Evolutionary conservation across 495 filamentous ascomycete genomes (phyloP), one percentile per base, ranked within the genome.

Genomic region (Aeminium ludgeri): DNA sequence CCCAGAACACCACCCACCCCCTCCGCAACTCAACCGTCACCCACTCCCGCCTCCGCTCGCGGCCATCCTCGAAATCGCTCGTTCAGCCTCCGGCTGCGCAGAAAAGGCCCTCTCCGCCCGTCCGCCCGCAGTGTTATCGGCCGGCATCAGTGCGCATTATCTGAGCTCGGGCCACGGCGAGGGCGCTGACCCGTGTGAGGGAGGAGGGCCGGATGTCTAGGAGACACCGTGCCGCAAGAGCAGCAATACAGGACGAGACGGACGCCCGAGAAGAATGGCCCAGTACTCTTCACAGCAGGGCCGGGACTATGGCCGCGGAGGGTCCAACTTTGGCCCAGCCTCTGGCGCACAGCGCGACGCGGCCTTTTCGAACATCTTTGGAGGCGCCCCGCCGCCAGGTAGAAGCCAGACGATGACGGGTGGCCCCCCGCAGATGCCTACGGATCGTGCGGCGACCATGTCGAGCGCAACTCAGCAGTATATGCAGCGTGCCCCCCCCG

Each of bases 331-430:
- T 59, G 78, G 74, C 46, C 70, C 76, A 2, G 61, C 80, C 27
- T 73, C 78, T 36, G 71, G 73, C 55, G 68, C 71, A 52, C 82
- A 91, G 61, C 76, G 89, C 62, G 87, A 97, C 70, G 85, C 82
- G 53, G 89, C 86, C 27, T 97, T 91, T 61, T 82, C 81, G 41
- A 83, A 86, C 62, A 99, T 99, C 51, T 99, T 99, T 54, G 89
- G 89, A 47, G 74, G 76, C 54, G 73, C 81, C 36, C 83, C 82
- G 36, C 83, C 82, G 34, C 73, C 81, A 34, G 80, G 77, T 37
- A 73, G 86, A 52, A 79, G 85, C 25, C 79, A 91, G 43, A 93
- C 85, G 17, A 92, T 93, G 82, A 76, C 78, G 37, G 81, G 80
- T 39, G 64, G 73, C 43, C 57, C 69, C 13, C 53, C 55, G 53